Percentiles rank a stretch among this genome's conserved stretches.
phyloP scores from a whole-genome alignment of 2,329 filamentous ascomycete species.

The Hymenoscyphus albidus region DNA sequence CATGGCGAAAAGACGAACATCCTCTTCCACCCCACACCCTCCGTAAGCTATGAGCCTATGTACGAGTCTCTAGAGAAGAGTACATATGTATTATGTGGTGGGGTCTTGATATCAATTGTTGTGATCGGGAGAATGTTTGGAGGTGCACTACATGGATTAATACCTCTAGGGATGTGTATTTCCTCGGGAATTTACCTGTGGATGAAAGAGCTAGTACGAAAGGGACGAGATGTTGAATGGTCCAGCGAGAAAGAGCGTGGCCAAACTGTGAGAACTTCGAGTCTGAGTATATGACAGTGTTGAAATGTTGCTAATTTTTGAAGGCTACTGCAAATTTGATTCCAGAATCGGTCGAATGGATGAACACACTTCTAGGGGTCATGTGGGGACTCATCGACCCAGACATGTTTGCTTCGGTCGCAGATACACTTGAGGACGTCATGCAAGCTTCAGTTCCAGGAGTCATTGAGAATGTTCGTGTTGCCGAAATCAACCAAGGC shows the following conservation, averaged over 20 bases:
- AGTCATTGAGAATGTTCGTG: conserved; percentile 88
- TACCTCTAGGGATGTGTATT: conserved; percentile 69
- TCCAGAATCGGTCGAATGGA: conserved; percentile 91
- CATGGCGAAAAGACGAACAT: conserved; percentile 96
- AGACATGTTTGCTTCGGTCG: conserved; percentile 85
- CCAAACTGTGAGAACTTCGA: conserved; percentile 54
- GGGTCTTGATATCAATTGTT: conserved; percentile 69
- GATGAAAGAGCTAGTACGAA: conserved; percentile 81
- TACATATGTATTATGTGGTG: conserved; percentile 65
- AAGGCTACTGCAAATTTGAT: conserved; percentile 80
- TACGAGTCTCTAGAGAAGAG: conserved; percentile 71
- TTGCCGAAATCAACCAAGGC: conserved; percentile 92
- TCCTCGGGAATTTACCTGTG: conserved; percentile 80
- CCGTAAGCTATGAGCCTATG: conserved; percentile 85
- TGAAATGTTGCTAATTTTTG: conserved; percentile 8
- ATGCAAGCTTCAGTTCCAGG: conserved; percentile 94
- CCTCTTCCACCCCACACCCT: conserved; percentile 90
- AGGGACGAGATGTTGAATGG: conserved; percentile 83
- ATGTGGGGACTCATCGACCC: conserved; percentile 92
- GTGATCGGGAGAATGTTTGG: conserved; percentile 77
- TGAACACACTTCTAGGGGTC: conserved; percentile 82
- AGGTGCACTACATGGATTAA: conserved; percentile 69
- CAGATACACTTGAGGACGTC: conserved; percentile 91
- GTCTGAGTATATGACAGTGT: background rate
- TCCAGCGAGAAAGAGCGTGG: conserved; percentile 80